A percentile compares a stretch with the other conserved stretches of the same genome.
phyloP scores from a whole-genome alignment of 345 rosid genomes.

The Luvunga scandens region DNA sequence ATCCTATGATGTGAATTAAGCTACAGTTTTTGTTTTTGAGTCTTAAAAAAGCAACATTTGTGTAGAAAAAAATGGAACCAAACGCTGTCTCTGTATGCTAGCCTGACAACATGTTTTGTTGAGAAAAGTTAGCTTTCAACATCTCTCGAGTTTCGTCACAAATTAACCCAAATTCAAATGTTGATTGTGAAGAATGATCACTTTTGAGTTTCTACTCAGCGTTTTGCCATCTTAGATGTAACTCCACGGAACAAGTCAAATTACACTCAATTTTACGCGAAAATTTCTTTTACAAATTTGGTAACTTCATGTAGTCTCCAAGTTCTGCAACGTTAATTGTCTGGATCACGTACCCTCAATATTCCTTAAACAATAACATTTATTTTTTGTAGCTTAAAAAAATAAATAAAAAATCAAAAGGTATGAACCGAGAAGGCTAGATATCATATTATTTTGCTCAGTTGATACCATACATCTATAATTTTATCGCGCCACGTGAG shows the following conservation, averaged over 20 bases:
- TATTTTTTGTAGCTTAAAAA: too few relatives aligned
- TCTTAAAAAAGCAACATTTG: too few relatives aligned
- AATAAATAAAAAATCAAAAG: too few relatives aligned
- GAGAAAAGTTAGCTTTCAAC: constrained; percentile 1
- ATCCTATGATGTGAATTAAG: too few relatives aligned
- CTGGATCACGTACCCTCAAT: too few relatives aligned
- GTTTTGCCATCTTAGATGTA: not conserved
- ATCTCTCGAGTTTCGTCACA: not conserved
- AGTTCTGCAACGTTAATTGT: not conserved
- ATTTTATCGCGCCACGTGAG: not conserved
- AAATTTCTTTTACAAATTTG: not conserved
- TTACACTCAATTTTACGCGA: not conserved
- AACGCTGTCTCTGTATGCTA: not conserved
- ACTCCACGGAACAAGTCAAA: not conserved
- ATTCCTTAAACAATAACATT: too few relatives aligned
- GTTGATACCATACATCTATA: too few relatives aligned
- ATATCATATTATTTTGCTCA: too few relatives aligned
- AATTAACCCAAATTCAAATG: constrained; percentile 1
- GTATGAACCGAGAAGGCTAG: too few relatives aligned
- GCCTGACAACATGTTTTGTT: not conserved
- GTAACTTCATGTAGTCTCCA: not conserved
- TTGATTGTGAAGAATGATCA: not conserved
- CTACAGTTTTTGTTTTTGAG: too few relatives aligned
- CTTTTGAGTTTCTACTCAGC: not conserved
- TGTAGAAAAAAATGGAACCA: too few relatives aligned